Conservation (phyloP, 345 rosid genomes). For the Crucihimalaya himalaica region DNA sequence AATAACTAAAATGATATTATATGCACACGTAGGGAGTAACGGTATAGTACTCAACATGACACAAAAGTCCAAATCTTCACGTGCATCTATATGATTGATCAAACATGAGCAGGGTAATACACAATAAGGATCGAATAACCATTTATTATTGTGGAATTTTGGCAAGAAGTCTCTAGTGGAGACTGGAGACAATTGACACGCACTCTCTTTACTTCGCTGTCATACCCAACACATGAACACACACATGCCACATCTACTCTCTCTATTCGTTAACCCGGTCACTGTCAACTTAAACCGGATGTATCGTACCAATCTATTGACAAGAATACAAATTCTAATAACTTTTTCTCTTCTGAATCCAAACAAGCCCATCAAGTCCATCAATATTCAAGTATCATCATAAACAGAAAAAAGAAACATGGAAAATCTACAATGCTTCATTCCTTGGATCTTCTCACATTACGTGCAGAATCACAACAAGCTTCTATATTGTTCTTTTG, state of each 20-base stretch:
- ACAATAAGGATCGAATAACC: neutral
- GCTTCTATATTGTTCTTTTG: neutral
- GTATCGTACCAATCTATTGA: neutral
- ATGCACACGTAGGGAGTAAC: too few relatives aligned
- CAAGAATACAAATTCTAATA: neutral
- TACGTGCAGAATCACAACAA: conserved; percentile 5
- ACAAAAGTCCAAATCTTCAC: too few relatives aligned
- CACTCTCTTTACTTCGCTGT: neutral
- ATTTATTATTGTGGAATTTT: neutral
- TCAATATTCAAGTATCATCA: conserved; percentile 1
- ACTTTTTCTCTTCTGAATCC: neutral
- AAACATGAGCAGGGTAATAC: neutral
- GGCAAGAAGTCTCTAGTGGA: neutral
- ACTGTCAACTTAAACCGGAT: neutral
- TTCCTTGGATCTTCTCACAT: conserved; percentile 10
- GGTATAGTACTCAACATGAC: too few relatives aligned
- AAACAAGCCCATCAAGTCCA: neutral
- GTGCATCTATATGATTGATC: too few relatives aligned
- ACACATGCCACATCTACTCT: too few relatives aligned
- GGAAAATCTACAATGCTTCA: conserved; percentile 3
- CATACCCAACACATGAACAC: neutral
- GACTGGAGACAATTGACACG: neutral
- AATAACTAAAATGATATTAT: too few relatives aligned
- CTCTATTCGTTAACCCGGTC: neutral
- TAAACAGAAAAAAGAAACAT: neutral